A percentile compares a stretch with the other conserved stretches of the same genome.
phyloP scores from a whole-genome alignment of 768 basidiomycete species.

The Lepiota brunneoincarnata region DNA sequence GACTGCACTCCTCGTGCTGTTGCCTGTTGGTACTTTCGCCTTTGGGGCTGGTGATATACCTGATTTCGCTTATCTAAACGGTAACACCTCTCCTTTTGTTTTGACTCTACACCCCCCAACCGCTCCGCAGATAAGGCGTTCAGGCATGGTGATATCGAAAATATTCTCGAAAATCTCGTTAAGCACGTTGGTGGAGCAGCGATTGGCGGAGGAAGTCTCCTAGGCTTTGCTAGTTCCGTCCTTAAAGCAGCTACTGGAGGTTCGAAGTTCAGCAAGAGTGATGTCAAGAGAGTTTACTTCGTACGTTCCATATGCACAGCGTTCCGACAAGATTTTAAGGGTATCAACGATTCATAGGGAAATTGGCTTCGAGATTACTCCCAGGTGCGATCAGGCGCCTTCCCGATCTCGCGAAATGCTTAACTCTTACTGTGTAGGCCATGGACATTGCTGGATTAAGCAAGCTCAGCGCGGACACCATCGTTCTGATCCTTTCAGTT shows the following conservation, averaged over 20 bases:
- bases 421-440: constrained; percentile 32
- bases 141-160: constrained; percentile 76
- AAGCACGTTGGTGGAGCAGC: constrained; percentile 50
- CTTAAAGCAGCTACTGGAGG: constrained; percentile 44
- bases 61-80: constrained; percentile 64
- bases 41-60: constrained; percentile 73
- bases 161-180: constrained; percentile 55
- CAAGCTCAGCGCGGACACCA: constrained; percentile 62
- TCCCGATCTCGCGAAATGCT: background rate
- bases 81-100: constrained; percentile 32
- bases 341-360: constrained; percentile 32
- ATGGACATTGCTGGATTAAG: constrained; percentile 71
- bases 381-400: constrained; percentile 32
- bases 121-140: constrained; percentile 58
- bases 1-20: constrained; percentile 35
- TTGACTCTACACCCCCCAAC: background rate
- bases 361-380: constrained; percentile 75
- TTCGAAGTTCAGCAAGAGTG: constrained; percentile 58
- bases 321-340: too few species aligned
- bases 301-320: constrained; percentile 22
- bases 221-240: constrained; percentile 49
- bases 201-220: constrained; percentile 41
- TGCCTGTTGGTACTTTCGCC: constrained; percentile 43
- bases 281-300: constrained; percentile 69
- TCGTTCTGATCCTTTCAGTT: constrained; percentile 56